Conservation (phyloP, 129 eudicot genomes). For the Mikania micrantha region DNA sequence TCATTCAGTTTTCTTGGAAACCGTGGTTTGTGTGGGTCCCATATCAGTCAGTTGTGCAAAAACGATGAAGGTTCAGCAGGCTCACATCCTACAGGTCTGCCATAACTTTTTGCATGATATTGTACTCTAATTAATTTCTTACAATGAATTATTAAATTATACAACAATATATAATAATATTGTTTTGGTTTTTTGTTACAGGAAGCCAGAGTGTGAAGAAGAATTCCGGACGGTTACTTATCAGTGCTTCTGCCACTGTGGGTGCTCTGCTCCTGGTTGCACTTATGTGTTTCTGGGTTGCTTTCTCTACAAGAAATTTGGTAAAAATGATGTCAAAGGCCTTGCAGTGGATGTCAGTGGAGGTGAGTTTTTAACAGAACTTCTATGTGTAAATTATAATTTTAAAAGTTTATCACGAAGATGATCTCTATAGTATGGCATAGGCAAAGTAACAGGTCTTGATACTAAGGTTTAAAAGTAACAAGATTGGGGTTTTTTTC, state of each 20-base stretch:
- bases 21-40: constrained; percentile 81
- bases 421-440: too few species aligned
- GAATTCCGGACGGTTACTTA: constrained; percentile 84
- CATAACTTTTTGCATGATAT: constrained; percentile 15
- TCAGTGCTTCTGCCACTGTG: constrained; percentile 90
- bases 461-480: too few species aligned
- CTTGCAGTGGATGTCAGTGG: constrained; percentile 84
- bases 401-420: too few species aligned
- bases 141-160: not conserved
- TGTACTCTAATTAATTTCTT: not conserved
- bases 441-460: too few species aligned
- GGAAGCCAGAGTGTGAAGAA: constrained; percentile 58
- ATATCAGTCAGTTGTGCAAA: constrained; percentile 57
- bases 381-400: not conserved
- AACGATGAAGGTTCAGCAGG: constrained; percentile 50
- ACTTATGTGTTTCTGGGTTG: constrained; percentile 99
- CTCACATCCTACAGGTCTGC: constrained; percentile 45
- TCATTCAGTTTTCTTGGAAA: constrained; percentile 75
- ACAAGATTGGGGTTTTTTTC: too few species aligned
- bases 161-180: not conserved
- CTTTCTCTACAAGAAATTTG: constrained; percentile 87
- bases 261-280: constrained; percentile 92
- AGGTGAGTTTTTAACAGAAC: constrained; percentile 42
- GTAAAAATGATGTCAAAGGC: constrained; percentile 68
- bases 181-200: constrained; percentile 12